phyloP scores from a whole-genome alignment of 108 stramenopile genomes.

The Chaetoceros tenuissimus region DNA sequence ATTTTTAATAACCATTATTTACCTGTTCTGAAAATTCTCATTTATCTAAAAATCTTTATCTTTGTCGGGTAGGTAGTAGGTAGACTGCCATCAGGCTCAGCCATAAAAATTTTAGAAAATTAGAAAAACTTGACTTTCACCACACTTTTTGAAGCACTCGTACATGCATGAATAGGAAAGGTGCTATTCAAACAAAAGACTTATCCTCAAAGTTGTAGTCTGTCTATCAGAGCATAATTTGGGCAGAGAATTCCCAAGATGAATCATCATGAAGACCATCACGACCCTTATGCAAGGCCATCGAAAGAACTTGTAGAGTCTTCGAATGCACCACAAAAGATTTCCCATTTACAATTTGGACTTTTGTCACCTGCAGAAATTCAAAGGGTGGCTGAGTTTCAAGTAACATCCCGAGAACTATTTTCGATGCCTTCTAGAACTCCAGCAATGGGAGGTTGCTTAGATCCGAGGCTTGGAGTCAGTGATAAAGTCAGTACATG shows the following conservation, averaged over 20 bases:
- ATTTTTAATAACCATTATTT: too few species aligned
- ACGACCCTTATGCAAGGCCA: conserved; percentile 12
- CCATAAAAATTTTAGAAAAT: not conserved
- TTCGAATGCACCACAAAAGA: conserved; percentile 83
- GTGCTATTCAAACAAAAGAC: not conserved
- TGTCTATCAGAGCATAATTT: too few species aligned
- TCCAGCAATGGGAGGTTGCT: conserved; percentile 84
- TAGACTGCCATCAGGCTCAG: not conserved
- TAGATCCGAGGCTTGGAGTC: conserved; percentile 93
- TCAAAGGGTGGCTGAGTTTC: conserved; percentile 88
- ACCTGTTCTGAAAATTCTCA: too few species aligned
- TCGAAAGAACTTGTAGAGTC: conserved; percentile 46
- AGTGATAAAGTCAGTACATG: conserved; percentile 84
- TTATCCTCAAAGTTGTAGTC: too few species aligned
- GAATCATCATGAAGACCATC: not conserved
- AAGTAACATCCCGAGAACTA: conserved; percentile 84
- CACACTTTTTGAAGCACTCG: too few species aligned
- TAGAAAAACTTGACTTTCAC: too few species aligned
- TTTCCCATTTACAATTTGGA: conserved; percentile 93
- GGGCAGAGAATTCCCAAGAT: not conserved
- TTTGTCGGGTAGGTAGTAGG: not conserved
- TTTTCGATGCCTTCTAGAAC: conserved; percentile 89
- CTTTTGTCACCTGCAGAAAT: conserved; percentile 89
- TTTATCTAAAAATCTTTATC: too few species aligned
- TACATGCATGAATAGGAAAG: too few species aligned